A percentile compares a stretch with the other conserved stretches of the same genome.
Conservation (phyloP, 208 protist species). For the Acanthamoeba rhysodes region DNA sequence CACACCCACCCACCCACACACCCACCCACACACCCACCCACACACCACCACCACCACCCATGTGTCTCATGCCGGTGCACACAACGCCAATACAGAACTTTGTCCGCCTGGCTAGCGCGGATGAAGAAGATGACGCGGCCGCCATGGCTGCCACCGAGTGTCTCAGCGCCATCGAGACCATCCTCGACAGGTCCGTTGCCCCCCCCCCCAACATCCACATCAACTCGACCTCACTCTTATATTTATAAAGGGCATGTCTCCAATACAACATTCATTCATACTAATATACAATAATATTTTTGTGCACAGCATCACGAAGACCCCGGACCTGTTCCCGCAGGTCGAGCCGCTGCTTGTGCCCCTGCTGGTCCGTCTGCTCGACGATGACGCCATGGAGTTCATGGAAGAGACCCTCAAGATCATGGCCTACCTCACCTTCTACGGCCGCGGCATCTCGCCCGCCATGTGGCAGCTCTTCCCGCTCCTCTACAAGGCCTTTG, state of each 20-base stretch:
- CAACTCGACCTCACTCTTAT: background rate
- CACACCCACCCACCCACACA: no score
- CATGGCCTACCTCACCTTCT: constrained; percentile 59
- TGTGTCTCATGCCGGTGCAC: background rate
- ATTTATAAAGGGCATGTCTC: background rate
- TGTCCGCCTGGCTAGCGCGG: background rate
- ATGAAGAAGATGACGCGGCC: constrained; percentile 14
- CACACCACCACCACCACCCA: no score
- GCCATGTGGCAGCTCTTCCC: constrained; percentile 58
- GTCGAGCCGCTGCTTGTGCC: constrained; percentile 33
- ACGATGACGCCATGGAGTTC: constrained; percentile 34
- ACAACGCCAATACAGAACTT: background rate
- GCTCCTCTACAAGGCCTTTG: constrained; percentile 63
- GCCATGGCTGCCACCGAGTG: constrained; percentile 66
- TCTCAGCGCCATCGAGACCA: constrained; percentile 42
- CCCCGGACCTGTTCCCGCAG: constrained; percentile 36
- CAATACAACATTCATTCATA: no score
- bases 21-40: no score
- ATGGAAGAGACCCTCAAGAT: constrained; percentile 70
- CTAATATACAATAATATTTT: background rate
- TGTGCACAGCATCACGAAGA: background rate
- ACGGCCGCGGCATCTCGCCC: constrained; percentile 18
- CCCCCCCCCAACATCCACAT: background rate
- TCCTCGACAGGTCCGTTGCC: constrained; percentile 45
- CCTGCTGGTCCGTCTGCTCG: constrained; percentile 8